Evolutionary conservation across 225 moss, liverwort and hornwort genomes (phyloP), one percentile per base, ranked within the genome.

Genomic region (Polytrichum formosum): DNA sequence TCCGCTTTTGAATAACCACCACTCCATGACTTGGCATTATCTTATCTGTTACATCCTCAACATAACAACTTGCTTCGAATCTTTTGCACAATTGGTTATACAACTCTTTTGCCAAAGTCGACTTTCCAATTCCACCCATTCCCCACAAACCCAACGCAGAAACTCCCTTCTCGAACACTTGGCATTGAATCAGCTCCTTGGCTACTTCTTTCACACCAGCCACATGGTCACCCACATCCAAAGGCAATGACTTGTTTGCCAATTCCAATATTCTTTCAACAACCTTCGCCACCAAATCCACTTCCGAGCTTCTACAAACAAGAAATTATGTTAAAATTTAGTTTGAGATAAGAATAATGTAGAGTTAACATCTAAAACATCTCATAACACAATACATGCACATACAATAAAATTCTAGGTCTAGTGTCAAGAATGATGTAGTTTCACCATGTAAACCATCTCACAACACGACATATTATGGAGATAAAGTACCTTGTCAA

Each of bases 51-150:
- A 70, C 56, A 59, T 70, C 56, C 5, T 29, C 56, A 8, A 70
- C 6, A 31, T 26, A 70, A 21, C 70, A 56, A 27, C 28, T 31
- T 10, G 22, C 28, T 2, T 30, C 18, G 16, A 56, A 70, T 9
- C 17, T 29, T 20, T 29, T 20, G 28, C 56, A 30, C n/a, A 30
- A 58, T 13, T 33, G 30, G 30, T 70, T 56, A 58, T 70, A 70
- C 1, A 70, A 9, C 16, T 70, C 70, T 22, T 31, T 60, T 22
- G 70, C 70, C 54, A 70, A 30, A 16, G 70, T 70, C 1, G 70
- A 29, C 58, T 70, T 70, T 8, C 70, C 70, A 26, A 70, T 70
- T 6, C 70, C 70, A 1, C 70, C 70, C 70, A 60, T 70, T 21
- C 70, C 70, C 70, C 70, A 70, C 17, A 70, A 58, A 16, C 70